Evolutionary conservation across 2,329 filamentous ascomycete genomes (phyloP), one percentile per base, ranked within the genome.

Genomic region (Atkinsonella texensis): DNA sequence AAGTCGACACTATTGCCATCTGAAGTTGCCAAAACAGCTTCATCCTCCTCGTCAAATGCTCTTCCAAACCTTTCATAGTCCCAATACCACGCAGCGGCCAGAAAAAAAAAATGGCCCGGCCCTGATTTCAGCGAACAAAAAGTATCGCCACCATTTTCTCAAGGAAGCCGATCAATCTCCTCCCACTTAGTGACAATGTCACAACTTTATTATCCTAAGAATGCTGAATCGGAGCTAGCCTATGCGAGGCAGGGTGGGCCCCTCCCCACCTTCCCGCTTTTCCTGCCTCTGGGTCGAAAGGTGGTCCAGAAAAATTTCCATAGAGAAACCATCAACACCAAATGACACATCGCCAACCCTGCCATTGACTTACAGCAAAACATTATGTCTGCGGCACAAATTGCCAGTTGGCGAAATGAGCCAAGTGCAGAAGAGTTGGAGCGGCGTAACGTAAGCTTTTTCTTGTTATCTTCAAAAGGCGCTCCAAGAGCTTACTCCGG

Each of bases 391-490:
- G 61, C 65, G 54, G 59, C 57, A 52, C 57, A 65, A 51, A 61
- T 60, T 58, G 63, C 67, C 52, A 59, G 55, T 58, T 68, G 66
- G 67, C 63, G 60, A 49, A 62, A 59, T 12, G 52, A 62, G 60
- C 72, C 74, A 49, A 76, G 69, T 54, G 66, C 72, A 58, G 79
- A 78, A 56, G 80, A 84, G 68, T 68, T 81, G 51, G 74, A 81
- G 58, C 70, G 72, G 61, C 79, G 85, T 56, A 84, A 79, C 67
- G 81, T 83, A 67, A 56, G 69, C 58, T 32, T 2, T 20, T 11
- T 2, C 41, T 15, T 39, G 11, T 50, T 52, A 39, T 17, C 18
- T 48, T 28, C 8, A 6, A 28, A 47, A 35, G 32, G 3, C 32
- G 31, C n/a, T 48, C 7, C 28, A 28, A 28, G 28, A 28, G 28